phyloP scores from a whole-genome alignment of 805 yeast species.

The Teunomyces panamensis region DNA sequence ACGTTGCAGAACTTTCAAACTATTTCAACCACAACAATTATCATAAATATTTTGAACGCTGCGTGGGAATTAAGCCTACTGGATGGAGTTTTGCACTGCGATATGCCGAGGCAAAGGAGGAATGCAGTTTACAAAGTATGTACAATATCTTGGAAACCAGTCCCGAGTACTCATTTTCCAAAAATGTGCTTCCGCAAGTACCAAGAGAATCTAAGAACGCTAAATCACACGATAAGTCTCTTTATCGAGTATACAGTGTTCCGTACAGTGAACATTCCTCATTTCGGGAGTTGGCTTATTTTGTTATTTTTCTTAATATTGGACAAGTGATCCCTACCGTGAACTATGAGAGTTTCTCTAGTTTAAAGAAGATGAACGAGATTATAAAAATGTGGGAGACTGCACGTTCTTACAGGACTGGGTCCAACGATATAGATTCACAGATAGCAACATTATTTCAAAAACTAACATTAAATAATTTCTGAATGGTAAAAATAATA shows the following conservation, averaged over 20 bases:
- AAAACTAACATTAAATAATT: slow-evolving; percentile 15
- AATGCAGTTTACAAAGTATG: slow-evolving; percentile 5
- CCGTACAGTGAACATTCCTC: slow-evolving; percentile 97
- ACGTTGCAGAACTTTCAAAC: slow-evolving; percentile 42
- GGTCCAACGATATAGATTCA: slow-evolving; percentile 1
- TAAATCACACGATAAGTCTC: slow-evolving; percentile 19
- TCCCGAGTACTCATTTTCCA: slow-evolving; percentile 21
- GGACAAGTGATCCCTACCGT: slow-evolving; percentile 77
- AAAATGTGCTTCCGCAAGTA: slow-evolving; percentile 32
- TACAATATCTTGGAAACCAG: slow-evolving; percentile 12
- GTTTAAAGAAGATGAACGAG: slow-evolving; percentile 27
- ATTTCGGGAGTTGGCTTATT: slow-evolving; percentile 70
- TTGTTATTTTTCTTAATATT: slow-evolving; percentile 53
- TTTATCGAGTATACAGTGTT: slow-evolving; percentile 51
- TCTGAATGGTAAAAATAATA: slow-evolving; percentile 8
- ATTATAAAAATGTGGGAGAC: slow-evolving; percentile 32
- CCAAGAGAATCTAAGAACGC: slow-evolving; percentile 14
- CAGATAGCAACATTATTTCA: slow-evolving; percentile 4
- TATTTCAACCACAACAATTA: slow-evolving; percentile 49
- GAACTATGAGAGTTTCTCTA: slow-evolving; percentile 31
- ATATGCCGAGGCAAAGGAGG: slow-evolving; percentile 8
- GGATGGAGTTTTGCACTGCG: slow-evolving; percentile 71
- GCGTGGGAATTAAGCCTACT: slow-evolving; percentile 80
- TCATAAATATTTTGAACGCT: slow-evolving; percentile 48
- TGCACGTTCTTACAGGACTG: slow-evolving; percentile 13